A percentile compares a stretch with the other conserved stretches of the same genome.
These are phyloP conservation scores for Paulownia fortunei DNA, from an alignment of 257 asterid species.

Conservation along the genomic window DNA sequence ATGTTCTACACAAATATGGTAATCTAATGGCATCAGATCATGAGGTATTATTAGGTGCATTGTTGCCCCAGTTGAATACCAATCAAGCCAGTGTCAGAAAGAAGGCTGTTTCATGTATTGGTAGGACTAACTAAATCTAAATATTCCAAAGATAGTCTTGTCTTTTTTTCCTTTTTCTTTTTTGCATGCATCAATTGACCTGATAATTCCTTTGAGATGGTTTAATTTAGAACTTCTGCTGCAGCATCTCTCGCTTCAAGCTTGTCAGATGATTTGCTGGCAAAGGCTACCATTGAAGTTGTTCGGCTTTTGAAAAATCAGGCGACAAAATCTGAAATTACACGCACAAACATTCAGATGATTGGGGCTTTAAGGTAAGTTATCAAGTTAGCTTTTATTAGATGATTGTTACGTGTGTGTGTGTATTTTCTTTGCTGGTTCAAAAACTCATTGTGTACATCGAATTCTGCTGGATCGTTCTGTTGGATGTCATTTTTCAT, in stretches of 20 bases:
- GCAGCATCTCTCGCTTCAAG: conserved; percentile 97
- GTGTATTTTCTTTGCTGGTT: conserved; percentile 18
- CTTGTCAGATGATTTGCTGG: conserved; percentile 96
- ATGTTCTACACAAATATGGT: conserved; percentile 96
- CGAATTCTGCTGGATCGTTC: background rate
- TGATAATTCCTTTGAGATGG: conserved; percentile 17
- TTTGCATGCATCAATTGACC: conserved; percentile 8
- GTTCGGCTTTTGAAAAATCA: conserved; percentile 70
- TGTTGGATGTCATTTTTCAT: conserved; percentile 18
- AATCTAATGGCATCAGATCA: conserved; percentile 87
- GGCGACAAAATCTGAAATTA: conserved; percentile 75
- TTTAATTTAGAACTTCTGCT: conserved; percentile 34
- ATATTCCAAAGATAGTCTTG: conserved; percentile 9
- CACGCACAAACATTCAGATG: conserved; percentile 97
- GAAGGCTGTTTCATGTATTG: conserved; percentile 95
- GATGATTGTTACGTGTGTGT: conserved; percentile 22
- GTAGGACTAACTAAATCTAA: conserved; percentile 49
- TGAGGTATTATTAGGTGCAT: conserved; percentile 71
- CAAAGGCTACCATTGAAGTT: conserved; percentile 88
- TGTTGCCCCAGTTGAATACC: conserved; percentile 82
- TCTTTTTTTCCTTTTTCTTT: conserved; percentile 8
- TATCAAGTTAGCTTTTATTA: conserved; percentile 14
- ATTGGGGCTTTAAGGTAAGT: conserved; percentile 93
- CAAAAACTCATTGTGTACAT: background rate
- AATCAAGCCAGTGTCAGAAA: conserved; percentile 97